Conservation (phyloP, 805 yeast genomes). For the Yamadazyma laniorum region DNA sequence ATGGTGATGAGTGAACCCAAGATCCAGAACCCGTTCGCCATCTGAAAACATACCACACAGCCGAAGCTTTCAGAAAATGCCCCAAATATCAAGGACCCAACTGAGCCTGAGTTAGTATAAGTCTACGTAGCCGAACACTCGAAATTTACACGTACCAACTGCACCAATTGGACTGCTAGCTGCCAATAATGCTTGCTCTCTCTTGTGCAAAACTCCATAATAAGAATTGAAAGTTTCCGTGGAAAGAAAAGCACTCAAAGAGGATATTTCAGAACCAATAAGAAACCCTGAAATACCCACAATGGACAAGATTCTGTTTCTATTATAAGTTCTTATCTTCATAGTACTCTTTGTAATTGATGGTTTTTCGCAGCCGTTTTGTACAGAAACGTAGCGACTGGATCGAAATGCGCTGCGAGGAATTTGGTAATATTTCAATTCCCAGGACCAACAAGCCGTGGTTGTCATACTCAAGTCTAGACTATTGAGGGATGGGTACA, state of each 20-base stretch:
- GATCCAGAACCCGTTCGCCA: slow-evolving; percentile 26
- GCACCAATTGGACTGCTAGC: slow-evolving; percentile 35
- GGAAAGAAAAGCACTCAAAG: slow-evolving; percentile 21
- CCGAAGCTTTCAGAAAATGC: slow-evolving; percentile 29
- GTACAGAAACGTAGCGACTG: no score
- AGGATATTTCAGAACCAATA: slow-evolving; percentile 28
- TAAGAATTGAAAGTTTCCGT: slow-evolving; percentile 19
- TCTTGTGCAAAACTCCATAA: slow-evolving; percentile 19
- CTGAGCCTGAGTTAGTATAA: slow-evolving; percentile 2
- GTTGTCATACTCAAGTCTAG: no score
- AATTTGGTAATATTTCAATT: no score
- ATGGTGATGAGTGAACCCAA: slow-evolving; percentile 24
- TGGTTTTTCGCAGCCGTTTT: slow-evolving; percentile 9
- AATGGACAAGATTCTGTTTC: slow-evolving; percentile 17
- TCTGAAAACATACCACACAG: slow-evolving; percentile 22
- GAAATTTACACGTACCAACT: slow-evolving; percentile 17
- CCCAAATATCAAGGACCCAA: slow-evolving; percentile 32
- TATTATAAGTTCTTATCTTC: slow-evolving; percentile 18
- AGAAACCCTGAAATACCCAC: slow-evolving; percentile 27
- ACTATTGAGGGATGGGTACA: slow-evolving; percentile 10
- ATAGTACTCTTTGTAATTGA: neutral
- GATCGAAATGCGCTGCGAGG: no score
- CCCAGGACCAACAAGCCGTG: no score
- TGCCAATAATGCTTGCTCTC: slow-evolving; percentile 25
- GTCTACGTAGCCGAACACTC: neutral